A percentile compares a stretch with the other conserved stretches of the same genome.
phyloP scores from a whole-genome alignment of 352 stramenopile species.

The Pythium chondricola region DNA sequence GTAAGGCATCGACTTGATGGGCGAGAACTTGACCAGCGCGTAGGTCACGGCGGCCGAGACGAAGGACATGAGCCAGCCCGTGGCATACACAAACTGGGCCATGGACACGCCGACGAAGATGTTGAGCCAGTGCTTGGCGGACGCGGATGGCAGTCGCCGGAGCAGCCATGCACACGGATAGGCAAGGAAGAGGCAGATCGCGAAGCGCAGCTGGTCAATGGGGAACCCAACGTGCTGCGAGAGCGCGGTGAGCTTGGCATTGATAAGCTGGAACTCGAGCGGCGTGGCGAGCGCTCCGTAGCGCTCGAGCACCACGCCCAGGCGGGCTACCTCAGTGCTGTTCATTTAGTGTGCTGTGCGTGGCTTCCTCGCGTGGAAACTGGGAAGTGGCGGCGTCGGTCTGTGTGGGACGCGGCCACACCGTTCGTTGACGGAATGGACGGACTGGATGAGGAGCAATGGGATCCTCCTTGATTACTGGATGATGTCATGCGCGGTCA shows the following conservation, averaged over 20 bases:
- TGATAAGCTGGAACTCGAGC: slow-evolving; percentile 43
- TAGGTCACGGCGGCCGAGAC: slow-evolving; percentile 90
- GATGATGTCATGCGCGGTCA: too few relatives aligned
- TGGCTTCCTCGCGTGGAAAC: too few relatives aligned
- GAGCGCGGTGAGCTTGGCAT: slow-evolving; percentile 38
- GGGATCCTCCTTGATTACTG: too few relatives aligned
- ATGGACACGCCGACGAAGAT: slow-evolving; percentile 89
- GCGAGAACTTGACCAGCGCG: slow-evolving; percentile 68
- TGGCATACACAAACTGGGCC: slow-evolving; percentile 91
- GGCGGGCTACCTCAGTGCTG: neutral
- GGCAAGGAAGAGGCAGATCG: slow-evolving; percentile 89
- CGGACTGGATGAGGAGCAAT: too few relatives aligned
- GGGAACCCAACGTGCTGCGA: slow-evolving; percentile 34
- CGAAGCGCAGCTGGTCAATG: slow-evolving; percentile 73
- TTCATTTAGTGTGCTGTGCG: too few relatives aligned
- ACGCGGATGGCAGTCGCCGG: slow-evolving; percentile 71
- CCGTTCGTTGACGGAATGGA: too few relatives aligned
- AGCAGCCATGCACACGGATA: slow-evolving; percentile 92
- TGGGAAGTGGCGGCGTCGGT: slow-evolving; percentile 9
- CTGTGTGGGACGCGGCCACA: too few relatives aligned
- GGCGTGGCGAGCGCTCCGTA: slow-evolving; percentile 50
- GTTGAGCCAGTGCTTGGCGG: slow-evolving; percentile 90
- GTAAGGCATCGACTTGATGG: slow-evolving; percentile 48
- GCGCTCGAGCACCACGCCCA: slow-evolving; percentile 27
- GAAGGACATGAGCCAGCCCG: slow-evolving; percentile 94